Conservation (phyloP, 257 asterid species). For the Paraleonurus japonicus region DNA sequence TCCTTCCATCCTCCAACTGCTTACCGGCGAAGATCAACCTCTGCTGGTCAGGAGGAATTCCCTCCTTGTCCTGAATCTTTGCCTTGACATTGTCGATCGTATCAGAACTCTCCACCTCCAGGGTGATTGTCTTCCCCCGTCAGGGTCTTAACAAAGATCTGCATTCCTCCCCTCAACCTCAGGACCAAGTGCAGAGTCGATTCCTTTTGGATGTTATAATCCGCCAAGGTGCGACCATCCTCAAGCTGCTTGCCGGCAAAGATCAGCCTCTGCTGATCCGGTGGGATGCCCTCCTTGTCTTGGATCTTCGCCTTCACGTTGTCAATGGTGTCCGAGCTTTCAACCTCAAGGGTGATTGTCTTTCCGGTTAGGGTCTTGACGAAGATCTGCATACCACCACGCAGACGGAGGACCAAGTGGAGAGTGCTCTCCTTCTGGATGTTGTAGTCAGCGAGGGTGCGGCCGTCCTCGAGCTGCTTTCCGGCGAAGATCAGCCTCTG, state of each 20-base stretch:
- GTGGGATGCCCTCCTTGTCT: not conserved
- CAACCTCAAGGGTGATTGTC: not conserved
- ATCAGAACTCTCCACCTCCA: not conserved
- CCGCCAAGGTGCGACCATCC: not conserved
- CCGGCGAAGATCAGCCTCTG: conserved; percentile 80
- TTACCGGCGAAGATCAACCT: not conserved
- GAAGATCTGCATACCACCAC: conserved; percentile 47
- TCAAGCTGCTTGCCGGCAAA: not conserved
- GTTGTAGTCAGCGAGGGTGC: conserved; percentile 66
- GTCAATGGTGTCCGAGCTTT: not conserved
- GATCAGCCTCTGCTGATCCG: not conserved
- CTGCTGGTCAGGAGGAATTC: not conserved
- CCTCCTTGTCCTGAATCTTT: not conserved
- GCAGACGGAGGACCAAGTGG: conserved; percentile 45
- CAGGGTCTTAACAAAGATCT: not conserved
- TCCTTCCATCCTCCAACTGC: not conserved
- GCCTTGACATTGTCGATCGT: not conserved
- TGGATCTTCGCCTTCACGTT: not conserved
- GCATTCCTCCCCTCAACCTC: not conserved
- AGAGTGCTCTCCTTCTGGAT: conserved; percentile 32
- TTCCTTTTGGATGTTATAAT: not conserved
- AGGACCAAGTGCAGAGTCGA: not conserved
- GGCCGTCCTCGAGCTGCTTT: conserved; percentile 65
- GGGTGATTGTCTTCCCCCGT: not conserved
- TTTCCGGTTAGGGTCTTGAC: conserved; percentile 34